Percentiles rank a stretch among this genome's conserved stretches.
Conservation (phyloP, 305 asterid species). For the Fraxinus velutina region DNA sequence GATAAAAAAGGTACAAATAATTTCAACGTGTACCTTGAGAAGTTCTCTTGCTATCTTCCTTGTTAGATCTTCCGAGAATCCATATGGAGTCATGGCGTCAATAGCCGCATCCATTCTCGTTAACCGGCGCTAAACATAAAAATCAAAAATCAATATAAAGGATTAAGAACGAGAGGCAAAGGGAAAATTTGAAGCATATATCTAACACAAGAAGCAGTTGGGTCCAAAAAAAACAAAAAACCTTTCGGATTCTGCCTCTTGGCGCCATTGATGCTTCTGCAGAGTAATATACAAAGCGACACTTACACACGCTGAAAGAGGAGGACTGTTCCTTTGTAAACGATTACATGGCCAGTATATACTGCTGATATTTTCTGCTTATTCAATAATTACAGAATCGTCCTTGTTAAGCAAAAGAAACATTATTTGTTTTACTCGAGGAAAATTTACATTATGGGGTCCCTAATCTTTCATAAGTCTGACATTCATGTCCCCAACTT, state of each 20-base stretch:
- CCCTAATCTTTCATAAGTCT: background rate
- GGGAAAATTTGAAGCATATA: background rate
- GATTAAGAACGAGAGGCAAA: background rate
- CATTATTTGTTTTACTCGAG: background rate
- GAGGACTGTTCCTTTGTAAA: background rate
- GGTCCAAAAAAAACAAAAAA: background rate
- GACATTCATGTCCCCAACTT: background rate
- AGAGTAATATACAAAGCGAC: background rate
- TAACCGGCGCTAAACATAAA: slow-evolving; percentile 36
- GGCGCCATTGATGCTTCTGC: background rate
- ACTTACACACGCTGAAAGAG: background rate
- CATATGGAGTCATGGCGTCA: slow-evolving; percentile 52
- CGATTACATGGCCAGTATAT: background rate
- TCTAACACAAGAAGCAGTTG: background rate
- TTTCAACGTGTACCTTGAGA: slow-evolving; percentile 34
- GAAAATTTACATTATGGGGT: background rate
- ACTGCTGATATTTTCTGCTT: background rate
- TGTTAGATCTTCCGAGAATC: slow-evolving; percentile 31
- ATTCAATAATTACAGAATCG: background rate
- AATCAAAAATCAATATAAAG: background rate
- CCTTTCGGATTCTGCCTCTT: background rate
- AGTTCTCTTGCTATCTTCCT: slow-evolving; percentile 28
- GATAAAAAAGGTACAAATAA: background rate
- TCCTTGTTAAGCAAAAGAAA: background rate
- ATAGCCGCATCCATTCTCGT: slow-evolving; percentile 61